Conservation (phyloP, 345 rosid species). For the Eucalyptus cloeziana region DNA sequence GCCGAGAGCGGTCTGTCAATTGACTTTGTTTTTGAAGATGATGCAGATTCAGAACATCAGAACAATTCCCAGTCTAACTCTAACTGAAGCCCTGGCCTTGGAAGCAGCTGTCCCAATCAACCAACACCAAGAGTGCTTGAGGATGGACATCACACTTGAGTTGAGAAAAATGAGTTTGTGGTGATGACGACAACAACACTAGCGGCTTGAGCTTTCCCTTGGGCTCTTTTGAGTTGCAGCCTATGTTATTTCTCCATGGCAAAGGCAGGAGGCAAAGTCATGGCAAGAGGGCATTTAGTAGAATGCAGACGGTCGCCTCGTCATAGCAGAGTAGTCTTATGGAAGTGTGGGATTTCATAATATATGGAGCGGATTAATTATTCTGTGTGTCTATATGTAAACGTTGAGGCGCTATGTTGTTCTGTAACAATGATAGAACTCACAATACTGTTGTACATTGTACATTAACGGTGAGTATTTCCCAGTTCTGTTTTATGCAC, state of each 20-base stretch:
- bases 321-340: background rate
- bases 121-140: background rate
- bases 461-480: background rate
- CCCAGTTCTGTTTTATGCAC: background rate
- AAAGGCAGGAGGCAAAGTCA: background rate
- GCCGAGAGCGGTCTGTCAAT: background rate
- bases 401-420: background rate
- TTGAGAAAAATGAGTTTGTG: background rate
- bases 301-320: background rate
- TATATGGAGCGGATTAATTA: background rate
- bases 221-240: background rate
- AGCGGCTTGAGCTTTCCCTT: background rate
- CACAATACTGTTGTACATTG: background rate
- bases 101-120: background rate
- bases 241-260: background rate
- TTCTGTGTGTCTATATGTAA: background rate
- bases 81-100: background rate
- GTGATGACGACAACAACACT: background rate
- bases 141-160: background rate
- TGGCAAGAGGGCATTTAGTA: background rate
- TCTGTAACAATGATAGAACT: background rate
- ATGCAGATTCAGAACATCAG: background rate
- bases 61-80: background rate
- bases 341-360: background rate
- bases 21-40: background rate